phyloP scores from a whole-genome alignment of 2,329 filamentous ascomycete species.

The Metarhizium album region DNA sequence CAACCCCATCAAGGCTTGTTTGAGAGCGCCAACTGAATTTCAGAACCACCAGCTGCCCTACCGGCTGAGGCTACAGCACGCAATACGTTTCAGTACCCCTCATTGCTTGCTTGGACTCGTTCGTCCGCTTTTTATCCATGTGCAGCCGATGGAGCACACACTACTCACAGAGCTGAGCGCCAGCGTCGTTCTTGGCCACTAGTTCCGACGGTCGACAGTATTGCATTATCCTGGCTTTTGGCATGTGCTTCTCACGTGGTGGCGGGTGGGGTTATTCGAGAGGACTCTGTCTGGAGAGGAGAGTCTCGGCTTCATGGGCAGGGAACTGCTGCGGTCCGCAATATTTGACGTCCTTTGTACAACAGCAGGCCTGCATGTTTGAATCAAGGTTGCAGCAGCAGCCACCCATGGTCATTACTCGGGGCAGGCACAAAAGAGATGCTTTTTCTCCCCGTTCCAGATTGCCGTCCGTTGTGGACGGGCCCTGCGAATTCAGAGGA shows the following conservation, averaged over 20 bases:
- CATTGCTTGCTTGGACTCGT: not conserved
- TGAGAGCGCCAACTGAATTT: no score
- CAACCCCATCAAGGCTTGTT: no score
- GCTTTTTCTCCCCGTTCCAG: not conserved
- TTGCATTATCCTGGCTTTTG: not conserved
- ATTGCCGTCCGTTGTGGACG: not conserved
- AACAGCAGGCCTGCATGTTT: not conserved
- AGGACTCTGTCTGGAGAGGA: not conserved
- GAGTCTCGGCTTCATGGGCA: not conserved
- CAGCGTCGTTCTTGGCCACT: no score
- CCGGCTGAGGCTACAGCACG: no score
- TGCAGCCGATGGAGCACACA: not conserved
- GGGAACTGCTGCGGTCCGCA: not conserved
- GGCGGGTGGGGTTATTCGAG: not conserved
- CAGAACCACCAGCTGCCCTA: no score
- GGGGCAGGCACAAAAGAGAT: not conserved
- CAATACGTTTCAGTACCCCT: no score
- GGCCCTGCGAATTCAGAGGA: not conserved
- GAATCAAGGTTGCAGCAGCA: not conserved
- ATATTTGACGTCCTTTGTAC: not conserved
- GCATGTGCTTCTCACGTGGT: not conserved
- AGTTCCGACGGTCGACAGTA: not conserved
- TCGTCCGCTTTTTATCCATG: not conserved
- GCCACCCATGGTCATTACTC: not conserved
- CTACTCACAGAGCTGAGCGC: not conserved